Evolutionary conservation across 106 monocot genomes (phyloP), one percentile per base, ranked within the genome.

Genomic region (Platanthera guangdongensis): DNA sequence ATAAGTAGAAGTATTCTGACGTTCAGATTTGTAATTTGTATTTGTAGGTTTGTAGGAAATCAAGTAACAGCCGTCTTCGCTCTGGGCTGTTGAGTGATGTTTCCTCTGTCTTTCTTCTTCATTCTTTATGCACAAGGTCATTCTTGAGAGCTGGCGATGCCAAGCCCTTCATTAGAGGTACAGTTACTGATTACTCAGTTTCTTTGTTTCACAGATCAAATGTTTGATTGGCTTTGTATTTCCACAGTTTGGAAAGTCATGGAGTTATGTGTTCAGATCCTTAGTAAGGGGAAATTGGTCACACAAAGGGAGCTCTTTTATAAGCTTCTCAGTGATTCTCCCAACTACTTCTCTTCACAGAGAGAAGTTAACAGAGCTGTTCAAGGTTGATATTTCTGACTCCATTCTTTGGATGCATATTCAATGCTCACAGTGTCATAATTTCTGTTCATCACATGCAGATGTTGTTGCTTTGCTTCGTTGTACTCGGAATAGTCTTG

Each of bases 291-390:
- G 22, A 97, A 97, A 82, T 15, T 84, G 74, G 91, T 94, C 46
- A 94, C 91, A 3, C 97, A 91, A 78, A 83, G 97, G 73, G 97
- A 97, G 80, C 89, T 97, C 15, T 97, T 94, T 70, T 97, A 94
- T 78, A 97, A 88, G 85, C 86, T 97, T 55, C 80, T 97, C 8
- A 89, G 88, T 53, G 91, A 94, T 47, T 89, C 91, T 28, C 94
- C 97, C 2, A 87, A 85, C 4, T 97, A 89, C 70, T 97, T 97
- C 78, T 75, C 75, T 52, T 92, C 91, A 50, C 94, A 91, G 74
- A 8, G 22, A 15, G 91, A 85, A 49, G 97, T 90, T 11, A 88
- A 92, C 73, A 83, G 60, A 72, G 82, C 89, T 3, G 78, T 97
- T 10, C 97, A 97, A 88, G 97, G 97, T 88, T 55, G 50, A 16